Evolutionary conservation across 148 eudicot species (phyloP).

Genomic region (Linanthus parryae): DNA sequence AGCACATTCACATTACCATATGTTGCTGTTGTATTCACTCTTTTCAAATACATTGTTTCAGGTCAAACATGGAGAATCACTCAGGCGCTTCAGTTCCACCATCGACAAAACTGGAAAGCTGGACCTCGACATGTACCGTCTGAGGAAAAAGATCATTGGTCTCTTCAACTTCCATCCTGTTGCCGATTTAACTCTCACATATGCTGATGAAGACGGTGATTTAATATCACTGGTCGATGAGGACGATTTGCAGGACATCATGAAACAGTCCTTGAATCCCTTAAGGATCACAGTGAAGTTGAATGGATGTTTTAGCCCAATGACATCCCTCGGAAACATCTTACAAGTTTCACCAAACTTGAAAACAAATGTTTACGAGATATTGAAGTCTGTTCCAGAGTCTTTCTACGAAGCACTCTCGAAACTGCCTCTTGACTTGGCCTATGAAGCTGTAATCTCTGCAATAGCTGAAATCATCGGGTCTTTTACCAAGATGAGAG

Average conservation of each 20-base stretch:
- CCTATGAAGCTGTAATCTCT: conserved; percentile 10
- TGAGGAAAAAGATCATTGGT: conserved; percentile 41
- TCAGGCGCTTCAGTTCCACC: background rate
- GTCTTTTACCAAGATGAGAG: too few relatives aligned
- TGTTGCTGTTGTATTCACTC: too few relatives aligned
- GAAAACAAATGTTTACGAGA: background rate
- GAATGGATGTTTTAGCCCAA: conserved; percentile 18
- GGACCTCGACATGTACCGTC: conserved; percentile 37
- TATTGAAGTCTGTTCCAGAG: too few relatives aligned
- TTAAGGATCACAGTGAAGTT: conserved; percentile 47
- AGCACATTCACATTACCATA: too few relatives aligned
- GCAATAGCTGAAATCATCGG: too few relatives aligned
- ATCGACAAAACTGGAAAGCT: conserved; percentile 26
- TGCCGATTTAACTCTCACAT: conserved; percentile 38
- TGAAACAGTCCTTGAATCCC: conserved; percentile 57
- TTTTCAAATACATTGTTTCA: background rate
- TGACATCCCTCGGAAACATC: conserved; percentile 9
- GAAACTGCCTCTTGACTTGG: conserved; percentile 8
- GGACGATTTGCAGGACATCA: conserved; percentile 60
- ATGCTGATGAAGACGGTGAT: conserved; percentile 67
- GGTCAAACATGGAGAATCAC: background rate
- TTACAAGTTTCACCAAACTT: conserved; percentile 30
- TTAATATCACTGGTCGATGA: conserved; percentile 58
- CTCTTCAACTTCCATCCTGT: conserved; percentile 46
- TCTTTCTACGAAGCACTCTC: too few relatives aligned